Base-by-base conservation (phyloP, 768 basidiomycete genomes). In the Rhodotorula babjevae region DNA sequence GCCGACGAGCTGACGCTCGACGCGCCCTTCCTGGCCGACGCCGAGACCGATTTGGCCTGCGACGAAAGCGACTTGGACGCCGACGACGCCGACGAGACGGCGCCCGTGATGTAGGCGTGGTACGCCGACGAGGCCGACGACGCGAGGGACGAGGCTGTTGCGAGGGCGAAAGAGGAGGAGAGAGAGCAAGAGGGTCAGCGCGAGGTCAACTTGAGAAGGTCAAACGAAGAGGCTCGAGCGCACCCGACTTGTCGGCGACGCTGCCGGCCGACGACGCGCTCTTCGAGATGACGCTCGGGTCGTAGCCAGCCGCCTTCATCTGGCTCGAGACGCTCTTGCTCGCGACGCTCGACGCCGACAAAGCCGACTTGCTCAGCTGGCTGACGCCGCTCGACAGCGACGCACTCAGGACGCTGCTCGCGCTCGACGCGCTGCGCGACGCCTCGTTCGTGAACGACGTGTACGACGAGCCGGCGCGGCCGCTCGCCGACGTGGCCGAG, bases 261-360 rank as follows among this genome's bases (percentile, higher is more conserved):
- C 6, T 12, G 8, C 69, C 73, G 16, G 68, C 73, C 21, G 68
- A 72, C 31, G 70, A 68, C 9, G 77, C 77, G 25, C 66, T 68
- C 73, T 78, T 76, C 58, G 52, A 58, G 42, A 71, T 57, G 46
- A 57, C 63, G 64, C 58, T 42, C 36, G 77, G 58, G 56, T 72
- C 67, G 71, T 75, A 75, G 3, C 74, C 74, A 2, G 42, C 40
- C 4, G 27, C 23, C 60, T 67, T 71, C 60, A 75, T 65, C 59
- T 68, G 67, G 19, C 46, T 56, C 46, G 52, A 53, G 40, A 70
- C 65, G 31, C 68, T 70, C 52, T 74, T 71, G 63, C 50, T 52
- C 44, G 76, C 76, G n/a, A 59, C 36, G 42, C 18, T 19, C 18
- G 49, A 29, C 8, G 71, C 65, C 14, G 50, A 53, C 27, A n/a